Conservation (phyloP, 306 rosid species). For the Sicyos baderoa region DNA sequence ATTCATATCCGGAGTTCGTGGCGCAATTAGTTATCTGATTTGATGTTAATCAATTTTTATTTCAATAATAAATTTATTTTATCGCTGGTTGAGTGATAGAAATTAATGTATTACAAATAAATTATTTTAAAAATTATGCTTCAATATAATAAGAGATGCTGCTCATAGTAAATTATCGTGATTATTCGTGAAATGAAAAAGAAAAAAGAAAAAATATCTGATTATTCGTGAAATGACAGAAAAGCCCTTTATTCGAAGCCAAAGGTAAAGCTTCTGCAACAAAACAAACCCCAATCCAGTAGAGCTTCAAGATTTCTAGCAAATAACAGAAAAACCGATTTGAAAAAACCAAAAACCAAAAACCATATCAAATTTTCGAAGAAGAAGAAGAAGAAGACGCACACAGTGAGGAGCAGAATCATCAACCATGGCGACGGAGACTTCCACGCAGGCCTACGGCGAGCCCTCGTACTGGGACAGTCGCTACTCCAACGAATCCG, state of each 20-base stretch:
- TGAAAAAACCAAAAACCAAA: neutral
- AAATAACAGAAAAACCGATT: constrained; percentile 6
- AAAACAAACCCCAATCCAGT: neutral
- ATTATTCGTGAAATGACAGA: too few relatives aligned
- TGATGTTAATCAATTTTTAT: too few relatives aligned
- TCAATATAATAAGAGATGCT: too few relatives aligned
- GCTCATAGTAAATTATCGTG: too few relatives aligned
- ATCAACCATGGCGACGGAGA: constrained; percentile 25
- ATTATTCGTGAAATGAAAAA: too few relatives aligned
- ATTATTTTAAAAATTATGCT: too few relatives aligned
- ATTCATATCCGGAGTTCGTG: too few relatives aligned
- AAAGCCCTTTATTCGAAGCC: neutral
- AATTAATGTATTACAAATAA: too few relatives aligned
- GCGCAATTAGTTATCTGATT: too few relatives aligned
- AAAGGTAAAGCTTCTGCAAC: neutral
- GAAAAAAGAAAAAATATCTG: too few relatives aligned
- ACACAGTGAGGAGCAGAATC: constrained; percentile 1
- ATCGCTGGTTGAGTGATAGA: too few relatives aligned
- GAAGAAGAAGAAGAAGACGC: neutral
- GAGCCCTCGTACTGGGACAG: constrained; percentile 85
- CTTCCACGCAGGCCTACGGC: constrained; percentile 64
- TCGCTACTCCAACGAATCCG: constrained; percentile 63
- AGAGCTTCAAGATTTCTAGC: neutral
- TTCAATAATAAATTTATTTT: too few relatives aligned
- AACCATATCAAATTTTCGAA: neutral